Conservation (phyloP, 2,329 filamentous ascomycete genomes). For the Claviceps cyperi region DNA sequence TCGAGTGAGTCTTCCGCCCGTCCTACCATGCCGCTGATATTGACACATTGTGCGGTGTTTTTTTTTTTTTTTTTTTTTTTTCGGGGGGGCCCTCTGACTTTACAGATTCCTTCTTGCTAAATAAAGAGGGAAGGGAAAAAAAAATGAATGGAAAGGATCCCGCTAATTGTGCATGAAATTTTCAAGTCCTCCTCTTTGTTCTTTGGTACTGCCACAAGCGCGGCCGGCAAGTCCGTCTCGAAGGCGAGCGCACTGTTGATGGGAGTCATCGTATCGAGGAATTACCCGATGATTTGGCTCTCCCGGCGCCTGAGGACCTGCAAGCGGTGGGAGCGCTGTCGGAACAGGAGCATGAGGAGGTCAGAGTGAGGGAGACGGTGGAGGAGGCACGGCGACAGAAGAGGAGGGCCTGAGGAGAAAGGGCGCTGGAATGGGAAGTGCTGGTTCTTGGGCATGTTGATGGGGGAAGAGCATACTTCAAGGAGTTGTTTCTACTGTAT, state of each 20-base stretch:
- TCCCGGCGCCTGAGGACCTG: constrained; percentile 17
- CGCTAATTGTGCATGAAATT: background rate
- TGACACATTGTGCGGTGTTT: no score
- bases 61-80: no score
- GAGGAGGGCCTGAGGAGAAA: background rate
- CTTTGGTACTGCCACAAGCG: constrained; percentile 98
- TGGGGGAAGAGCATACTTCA: no score
- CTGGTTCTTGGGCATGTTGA: background rate
- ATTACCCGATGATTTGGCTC: constrained; percentile 31
- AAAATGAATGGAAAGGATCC: no score
- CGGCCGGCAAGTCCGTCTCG: constrained; percentile 70
- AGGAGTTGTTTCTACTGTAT: no score
- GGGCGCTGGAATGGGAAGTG: background rate
- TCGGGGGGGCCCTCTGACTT: no score
- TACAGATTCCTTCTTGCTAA: no score
- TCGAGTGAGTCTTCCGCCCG: constrained; percentile 47
- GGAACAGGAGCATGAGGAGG: background rate
- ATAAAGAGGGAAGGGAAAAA: no score
- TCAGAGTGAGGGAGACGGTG: background rate
- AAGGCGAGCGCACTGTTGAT: constrained; percentile 35
- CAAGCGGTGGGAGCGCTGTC: background rate
- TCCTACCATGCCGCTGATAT: no score
- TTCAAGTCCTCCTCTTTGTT: constrained; percentile 72
- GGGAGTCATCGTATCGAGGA: constrained; percentile 31
- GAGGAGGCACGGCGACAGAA: background rate